Base-by-base conservation (phyloP, 2,329 filamentous ascomycete species). In the Cladorrhinum sp. region DNA sequence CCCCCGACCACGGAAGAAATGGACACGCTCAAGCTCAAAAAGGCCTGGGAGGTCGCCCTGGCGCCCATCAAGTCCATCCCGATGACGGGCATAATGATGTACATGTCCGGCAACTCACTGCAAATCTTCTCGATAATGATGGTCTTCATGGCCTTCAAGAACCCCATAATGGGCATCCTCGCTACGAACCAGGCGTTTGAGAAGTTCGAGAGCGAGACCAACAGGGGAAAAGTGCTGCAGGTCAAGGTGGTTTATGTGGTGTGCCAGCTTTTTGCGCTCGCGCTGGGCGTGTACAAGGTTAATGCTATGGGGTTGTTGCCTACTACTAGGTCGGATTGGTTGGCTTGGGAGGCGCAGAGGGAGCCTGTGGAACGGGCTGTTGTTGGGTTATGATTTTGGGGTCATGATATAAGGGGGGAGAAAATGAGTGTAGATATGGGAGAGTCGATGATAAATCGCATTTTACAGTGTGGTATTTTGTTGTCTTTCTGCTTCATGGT, bases 61-160 rank as follows among this genome's bases (percentile, higher is more conserved):
- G 93, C 89, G 1, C 95, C 95, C 0, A 89, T 95, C 64, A 99
- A 99, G 80, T 88, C 89, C 73, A 82, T 99, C 51, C 95, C 95
- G 61, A 99, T 99, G 95, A 98, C 96, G 60, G 93, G 89, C 65
- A 93, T 99, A 74, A 97, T 97, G 88, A 98, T 98, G 92, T 99
- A 99, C 83, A 99, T 99, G 95, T 96, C 93, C 29, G 95, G 95
- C 71, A 99, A 98, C 79, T 92, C 91, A 63, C 85, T 99, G 51
- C 95, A 99, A 75, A 98, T 99, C 67, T 99, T 99, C 81, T 96
- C 90, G 77, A 98, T 99, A 77, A 98, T 98, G 92, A 99, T 98
- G 93, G 93, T 98, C 18, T 93, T 93, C 71, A 98, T 97, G 90
- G 88, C 96, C 50, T 99, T 99, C 83, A 98, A 98, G 81, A 96